Percentiles rank a stretch among this genome's conserved stretches.
Evolutionary conservation across 495 filamentous ascomycete species (phyloP).

Genomic region (Podospora didyma): DNA sequence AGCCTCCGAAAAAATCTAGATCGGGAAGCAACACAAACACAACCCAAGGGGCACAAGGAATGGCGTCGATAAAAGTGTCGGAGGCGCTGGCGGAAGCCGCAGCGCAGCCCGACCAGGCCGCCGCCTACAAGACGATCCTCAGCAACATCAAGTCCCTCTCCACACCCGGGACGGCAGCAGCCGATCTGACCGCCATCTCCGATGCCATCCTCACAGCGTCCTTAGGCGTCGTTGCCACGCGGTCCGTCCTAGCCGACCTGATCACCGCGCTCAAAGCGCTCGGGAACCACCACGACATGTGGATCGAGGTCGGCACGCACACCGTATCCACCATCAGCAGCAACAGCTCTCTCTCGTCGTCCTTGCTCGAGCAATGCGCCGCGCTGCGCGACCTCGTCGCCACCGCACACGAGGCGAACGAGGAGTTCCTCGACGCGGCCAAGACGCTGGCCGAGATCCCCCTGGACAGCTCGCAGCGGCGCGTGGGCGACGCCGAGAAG

Average conservation of each 20-base stretch:
- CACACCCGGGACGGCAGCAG: constrained; percentile 48
- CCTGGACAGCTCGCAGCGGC: constrained; percentile 80
- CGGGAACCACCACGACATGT: constrained; percentile 50
- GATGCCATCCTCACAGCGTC: constrained; percentile 63
- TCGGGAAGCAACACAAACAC: background rate
- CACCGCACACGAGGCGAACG: constrained; percentile 73
- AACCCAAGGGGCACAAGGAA: background rate
- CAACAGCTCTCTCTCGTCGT: constrained; percentile 44
- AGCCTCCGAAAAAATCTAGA: too few species aligned
- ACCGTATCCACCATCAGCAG: constrained; percentile 60
- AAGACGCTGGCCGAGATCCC: constrained; percentile 76
- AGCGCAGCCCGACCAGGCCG: constrained; percentile 49
- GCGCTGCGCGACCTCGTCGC: constrained; percentile 77
- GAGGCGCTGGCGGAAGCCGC: constrained; percentile 54
- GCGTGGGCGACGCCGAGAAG: constrained; percentile 73
- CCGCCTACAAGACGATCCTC: constrained; percentile 66
- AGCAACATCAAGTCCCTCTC: constrained; percentile 55
- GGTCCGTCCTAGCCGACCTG: constrained; percentile 66
- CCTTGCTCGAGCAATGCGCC: constrained; percentile 80
- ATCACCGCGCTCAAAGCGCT: constrained; percentile 56
- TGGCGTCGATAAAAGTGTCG: constrained; percentile 27
- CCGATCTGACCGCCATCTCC: constrained; percentile 65
- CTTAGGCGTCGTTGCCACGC: constrained; percentile 70
- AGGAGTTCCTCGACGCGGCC: constrained; percentile 77
- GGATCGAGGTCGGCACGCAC: constrained; percentile 66